Evolutionary conservation across 345 rosid species (phyloP).

Genomic region (Diplotaxis tenuifolia): DNA sequence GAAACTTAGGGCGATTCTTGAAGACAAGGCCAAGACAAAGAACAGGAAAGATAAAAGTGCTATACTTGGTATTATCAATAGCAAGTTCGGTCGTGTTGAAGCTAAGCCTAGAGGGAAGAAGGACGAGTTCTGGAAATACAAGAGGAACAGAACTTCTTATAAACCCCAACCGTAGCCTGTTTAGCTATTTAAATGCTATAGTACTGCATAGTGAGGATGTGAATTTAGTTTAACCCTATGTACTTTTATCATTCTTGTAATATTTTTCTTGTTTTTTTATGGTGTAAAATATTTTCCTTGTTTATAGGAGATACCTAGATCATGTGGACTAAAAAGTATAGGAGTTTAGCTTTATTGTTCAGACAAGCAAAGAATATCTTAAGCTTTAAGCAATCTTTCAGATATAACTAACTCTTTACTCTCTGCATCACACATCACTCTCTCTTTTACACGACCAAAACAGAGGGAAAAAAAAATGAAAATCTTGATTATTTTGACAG

Average conservation of each 20-base stretch:
- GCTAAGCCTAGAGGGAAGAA: slow-evolving; percentile 68
- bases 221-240: too few species aligned
- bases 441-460: slow-evolving; percentile 7
- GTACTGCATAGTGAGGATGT: slow-evolving; percentile 9
- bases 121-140: slow-evolving; percentile 90
- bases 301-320: slow-evolving; percentile 20
- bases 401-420: slow-evolving; percentile 21
- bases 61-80: slow-evolving; percentile 73
- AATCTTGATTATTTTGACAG: slow-evolving; percentile 19
- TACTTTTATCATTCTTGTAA: not conserved
- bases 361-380: slow-evolving; percentile 38
- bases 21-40: slow-evolving; percentile 65
- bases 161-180: slow-evolving; percentile 1
- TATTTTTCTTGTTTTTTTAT: not conserved
- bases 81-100: slow-evolving; percentile 62
- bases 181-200: slow-evolving; percentile 4
- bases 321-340: slow-evolving; percentile 23
- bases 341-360: slow-evolving; percentile 28
- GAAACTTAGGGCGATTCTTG: slow-evolving; percentile 75
- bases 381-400: slow-evolving; percentile 25
- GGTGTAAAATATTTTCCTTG: not conserved
- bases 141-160: slow-evolving; percentile 42
- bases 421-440: slow-evolving; percentile 14
- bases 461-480: slow-evolving; percentile 12
- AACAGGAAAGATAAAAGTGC: slow-evolving; percentile 73